These are phyloP conservation scores for Hyaloscypha hepaticicola DNA, from an alignment of 495 filamentous ascomycete genomes.

Conservation along the genomic window DNA sequence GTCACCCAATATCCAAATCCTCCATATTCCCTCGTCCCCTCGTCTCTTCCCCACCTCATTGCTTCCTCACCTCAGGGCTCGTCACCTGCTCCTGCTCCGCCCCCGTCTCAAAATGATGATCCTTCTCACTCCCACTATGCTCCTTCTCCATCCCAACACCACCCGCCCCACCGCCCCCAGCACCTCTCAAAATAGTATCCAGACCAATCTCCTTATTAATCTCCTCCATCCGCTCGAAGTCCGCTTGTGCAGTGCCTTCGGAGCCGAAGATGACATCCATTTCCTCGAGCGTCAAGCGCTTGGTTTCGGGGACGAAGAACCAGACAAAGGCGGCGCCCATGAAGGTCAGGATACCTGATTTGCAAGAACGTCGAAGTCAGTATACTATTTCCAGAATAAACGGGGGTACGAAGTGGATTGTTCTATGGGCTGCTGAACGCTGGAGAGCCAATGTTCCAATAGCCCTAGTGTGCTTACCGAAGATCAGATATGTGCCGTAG, in stretches of 20 bases:
- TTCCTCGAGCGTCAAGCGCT: constrained; percentile 58
- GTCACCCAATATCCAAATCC: background rate
- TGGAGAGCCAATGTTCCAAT: no score
- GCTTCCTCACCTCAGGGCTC: background rate
- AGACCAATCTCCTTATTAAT: constrained; percentile 74
- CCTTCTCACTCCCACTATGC: constrained; percentile 4
- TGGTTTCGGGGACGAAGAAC: constrained; percentile 75
- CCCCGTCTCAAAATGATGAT: background rate
- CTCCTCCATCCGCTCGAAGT: constrained; percentile 68
- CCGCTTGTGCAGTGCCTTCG: constrained; percentile 65
- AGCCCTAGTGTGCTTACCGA: no score
- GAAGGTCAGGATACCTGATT: constrained; percentile 62
- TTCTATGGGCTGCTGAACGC: no score
- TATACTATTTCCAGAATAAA: no score
- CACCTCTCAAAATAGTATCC: constrained; percentile 30
- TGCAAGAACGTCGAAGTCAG: no score
- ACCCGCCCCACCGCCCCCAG: background rate
- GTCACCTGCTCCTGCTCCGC: background rate
- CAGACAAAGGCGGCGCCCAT: constrained; percentile 69
- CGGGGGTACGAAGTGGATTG: no score
- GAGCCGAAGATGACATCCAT: constrained; percentile 77
- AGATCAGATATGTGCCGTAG: constrained; percentile 80
- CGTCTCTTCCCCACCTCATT: background rate
- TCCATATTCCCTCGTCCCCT: background rate
- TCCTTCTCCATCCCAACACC: background rate